Conservation (phyloP, 1,284 basidiomycete species). For the Leccinum griseonigrum region DNA sequence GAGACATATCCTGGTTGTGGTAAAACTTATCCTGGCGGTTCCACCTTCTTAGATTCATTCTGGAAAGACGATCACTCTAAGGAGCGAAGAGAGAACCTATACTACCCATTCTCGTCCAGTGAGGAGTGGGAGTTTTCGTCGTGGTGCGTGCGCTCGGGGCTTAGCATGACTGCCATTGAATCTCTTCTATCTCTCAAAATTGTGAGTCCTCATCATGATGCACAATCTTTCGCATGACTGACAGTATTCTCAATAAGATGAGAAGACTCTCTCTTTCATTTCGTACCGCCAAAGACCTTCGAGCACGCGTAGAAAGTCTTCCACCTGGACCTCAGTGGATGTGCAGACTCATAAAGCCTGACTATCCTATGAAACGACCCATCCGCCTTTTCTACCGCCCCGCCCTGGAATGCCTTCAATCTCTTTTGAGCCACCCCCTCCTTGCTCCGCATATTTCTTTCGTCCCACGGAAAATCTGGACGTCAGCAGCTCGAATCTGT, state of each 20-base stretch:
- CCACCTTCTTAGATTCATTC: slow-evolving; percentile 1
- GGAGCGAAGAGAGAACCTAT: background rate
- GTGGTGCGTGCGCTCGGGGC: background rate
- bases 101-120: background rate
- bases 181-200: background rate
- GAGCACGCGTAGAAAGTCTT: background rate
- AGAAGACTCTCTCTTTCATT: background rate
- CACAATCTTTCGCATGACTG: background rate
- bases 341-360: background rate
- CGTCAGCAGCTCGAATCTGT: background rate
- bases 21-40: background rate
- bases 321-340: background rate
- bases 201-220: background rate
- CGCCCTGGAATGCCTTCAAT: slow-evolving; percentile 1
- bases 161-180: background rate
- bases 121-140: background rate
- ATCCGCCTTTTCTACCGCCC: slow-evolving; percentile 2
- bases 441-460: slow-evolving; percentile 2
- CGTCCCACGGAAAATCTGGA: slow-evolving; percentile 2
- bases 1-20: background rate
- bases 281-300: background rate
- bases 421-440: slow-evolving; percentile 1
- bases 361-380: slow-evolving; percentile 1
- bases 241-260: too few relatives aligned
- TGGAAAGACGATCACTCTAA: background rate